A percentile compares a stretch with the other conserved stretches of the same genome.
These are phyloP conservation scores for Stylonectria norvegica DNA, from an alignment of 2,329 filamentous ascomycete species.

Conservation along the genomic window DNA sequence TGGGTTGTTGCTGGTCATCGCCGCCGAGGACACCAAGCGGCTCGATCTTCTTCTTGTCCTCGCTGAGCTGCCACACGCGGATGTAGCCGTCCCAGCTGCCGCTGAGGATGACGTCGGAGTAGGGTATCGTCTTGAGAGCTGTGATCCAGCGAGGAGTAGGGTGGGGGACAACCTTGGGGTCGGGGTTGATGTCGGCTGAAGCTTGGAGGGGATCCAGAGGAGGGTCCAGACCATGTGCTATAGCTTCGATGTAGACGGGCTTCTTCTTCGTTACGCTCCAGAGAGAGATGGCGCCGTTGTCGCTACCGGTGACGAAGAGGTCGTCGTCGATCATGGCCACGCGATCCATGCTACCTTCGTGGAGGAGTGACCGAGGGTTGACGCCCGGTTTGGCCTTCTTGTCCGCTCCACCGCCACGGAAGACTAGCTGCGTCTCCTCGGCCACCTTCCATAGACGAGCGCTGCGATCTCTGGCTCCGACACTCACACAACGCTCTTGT, in stretches of 20 bases:
- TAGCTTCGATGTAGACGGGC: constrained; percentile 72
- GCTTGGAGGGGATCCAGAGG: constrained; percentile 63
- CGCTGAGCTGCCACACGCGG: constrained; percentile 77
- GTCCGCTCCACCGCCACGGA: constrained; percentile 73
- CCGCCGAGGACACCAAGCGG: constrained; percentile 63
- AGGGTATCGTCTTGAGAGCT: constrained; percentile 79
- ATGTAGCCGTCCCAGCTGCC: constrained; percentile 90
- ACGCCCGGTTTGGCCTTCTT: constrained; percentile 45
- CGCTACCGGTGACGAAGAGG: constrained; percentile 87
- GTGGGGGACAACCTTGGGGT: constrained; percentile 55
- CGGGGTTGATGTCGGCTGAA: constrained; percentile 67
- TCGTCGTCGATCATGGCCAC: constrained; percentile 86
- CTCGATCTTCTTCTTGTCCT: constrained; percentile 78
- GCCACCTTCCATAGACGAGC: constrained; percentile 94
- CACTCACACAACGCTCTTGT: constrained; percentile 85
- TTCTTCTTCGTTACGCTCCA: constrained; percentile 97
- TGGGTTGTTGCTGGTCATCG: constrained; percentile 15
- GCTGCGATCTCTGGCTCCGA: constrained; percentile 86
- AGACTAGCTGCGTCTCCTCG: constrained; percentile 93
- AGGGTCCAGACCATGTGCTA: constrained; percentile 82
- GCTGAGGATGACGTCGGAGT: constrained; percentile 83
- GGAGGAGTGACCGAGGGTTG: constrained; percentile 53
- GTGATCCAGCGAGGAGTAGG: constrained; percentile 86
- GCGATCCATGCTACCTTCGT: constrained; percentile 85
- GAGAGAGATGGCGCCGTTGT: constrained; percentile 81